Evolutionary conservation across 345 rosid species (phyloP).

Genomic region (Lepidium sativum): DNA sequence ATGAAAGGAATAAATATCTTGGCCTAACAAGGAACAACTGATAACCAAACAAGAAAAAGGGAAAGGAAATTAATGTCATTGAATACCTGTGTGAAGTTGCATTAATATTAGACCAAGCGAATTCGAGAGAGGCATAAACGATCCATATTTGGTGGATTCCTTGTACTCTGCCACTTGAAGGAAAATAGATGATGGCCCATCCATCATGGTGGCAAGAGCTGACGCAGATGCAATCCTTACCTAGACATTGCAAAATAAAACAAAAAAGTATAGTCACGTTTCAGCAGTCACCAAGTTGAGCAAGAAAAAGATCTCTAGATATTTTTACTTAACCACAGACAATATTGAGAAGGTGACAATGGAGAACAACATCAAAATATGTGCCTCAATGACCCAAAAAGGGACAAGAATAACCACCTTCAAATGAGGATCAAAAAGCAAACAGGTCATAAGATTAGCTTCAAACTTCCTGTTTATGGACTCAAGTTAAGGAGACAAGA

Average conservation of each 20-base stretch:
- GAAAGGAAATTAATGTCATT: constrained; percentile 9
- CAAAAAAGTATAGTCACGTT: constrained; percentile 5
- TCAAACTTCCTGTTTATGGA: constrained; percentile 59
- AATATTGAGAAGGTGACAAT: neutral
- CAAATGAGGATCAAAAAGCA: constrained; percentile 76
- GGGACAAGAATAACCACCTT: constrained; percentile 46
- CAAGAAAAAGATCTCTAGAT: neutral
- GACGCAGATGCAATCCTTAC: constrained; percentile 76
- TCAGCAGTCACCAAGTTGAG: constrained; percentile 10
- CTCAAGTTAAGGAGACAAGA: constrained; percentile 16
- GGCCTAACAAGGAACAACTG: neutral
- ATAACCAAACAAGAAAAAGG: neutral
- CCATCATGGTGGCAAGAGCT: constrained; percentile 77
- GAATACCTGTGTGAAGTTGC: constrained; percentile 87
- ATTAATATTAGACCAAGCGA: constrained; percentile 78
- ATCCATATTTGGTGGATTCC: constrained; percentile 60
- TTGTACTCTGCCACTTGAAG: constrained; percentile 91
- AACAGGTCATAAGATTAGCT: constrained; percentile 74
- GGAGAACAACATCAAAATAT: constrained; percentile 3
- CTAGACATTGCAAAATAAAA: constrained; percentile 37
- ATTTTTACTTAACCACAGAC: neutral
- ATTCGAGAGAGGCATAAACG: constrained; percentile 75
- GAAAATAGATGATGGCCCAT: constrained; percentile 74
- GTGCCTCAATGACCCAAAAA: neutral
- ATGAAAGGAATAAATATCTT: neutral